A percentile compares a stretch with the other conserved stretches of the same genome.
These are phyloP conservation scores for Phyllosticta citriasiana DNA, from an alignment of 2,329 filamentous ascomycete species.

Conservation along the genomic window DNA sequence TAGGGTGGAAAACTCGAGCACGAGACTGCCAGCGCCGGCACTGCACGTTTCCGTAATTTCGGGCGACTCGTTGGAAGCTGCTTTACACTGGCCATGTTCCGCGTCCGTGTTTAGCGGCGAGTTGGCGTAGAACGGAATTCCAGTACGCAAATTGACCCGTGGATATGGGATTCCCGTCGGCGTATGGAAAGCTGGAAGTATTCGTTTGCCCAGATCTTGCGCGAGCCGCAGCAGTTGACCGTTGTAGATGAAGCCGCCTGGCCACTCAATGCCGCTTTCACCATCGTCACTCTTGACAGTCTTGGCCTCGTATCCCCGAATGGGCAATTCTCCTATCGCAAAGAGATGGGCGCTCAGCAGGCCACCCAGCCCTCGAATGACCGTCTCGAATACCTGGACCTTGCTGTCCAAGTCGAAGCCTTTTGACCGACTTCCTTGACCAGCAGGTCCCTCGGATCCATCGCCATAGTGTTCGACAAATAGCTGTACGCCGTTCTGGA, in stretches of 20 bases:
- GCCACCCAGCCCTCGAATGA: conserved; percentile 85
- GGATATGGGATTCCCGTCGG: conserved; percentile 89
- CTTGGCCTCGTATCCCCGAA: conserved; percentile 59
- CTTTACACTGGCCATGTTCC: conserved; percentile 37
- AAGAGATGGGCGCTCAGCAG: conserved; percentile 90
- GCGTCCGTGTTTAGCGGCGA: conserved; percentile 61
- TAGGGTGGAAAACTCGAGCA: conserved; percentile 84
- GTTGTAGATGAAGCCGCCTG: conserved; percentile 70
- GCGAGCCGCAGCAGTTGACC: conserved; percentile 87
- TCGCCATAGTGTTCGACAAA: conserved; percentile 82
- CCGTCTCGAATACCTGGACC: conserved; percentile 96
- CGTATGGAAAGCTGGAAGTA: conserved; percentile 88
- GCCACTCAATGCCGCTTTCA: conserved; percentile 52
- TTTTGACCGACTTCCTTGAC: conserved; percentile 59
- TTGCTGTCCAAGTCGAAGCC: conserved; percentile 96
- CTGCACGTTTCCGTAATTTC: conserved; percentile 96
- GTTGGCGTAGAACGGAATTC: conserved; percentile 85
- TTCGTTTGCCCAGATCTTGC: conserved; percentile 68
- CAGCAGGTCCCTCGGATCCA: conserved; percentile 57
- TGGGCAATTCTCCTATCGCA: conserved; percentile 80
- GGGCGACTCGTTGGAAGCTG: conserved; percentile 33
- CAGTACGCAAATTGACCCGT: conserved; percentile 79
- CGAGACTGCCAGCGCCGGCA: conserved; percentile 88
- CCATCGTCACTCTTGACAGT: conserved; percentile 24
- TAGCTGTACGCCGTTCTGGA: conserved; percentile 68